A percentile compares a stretch with the other conserved stretches of the same genome.
phyloP scores from a whole-genome alignment of 2,329 filamentous ascomycete genomes.

The Paecilomyces sp. region DNA sequence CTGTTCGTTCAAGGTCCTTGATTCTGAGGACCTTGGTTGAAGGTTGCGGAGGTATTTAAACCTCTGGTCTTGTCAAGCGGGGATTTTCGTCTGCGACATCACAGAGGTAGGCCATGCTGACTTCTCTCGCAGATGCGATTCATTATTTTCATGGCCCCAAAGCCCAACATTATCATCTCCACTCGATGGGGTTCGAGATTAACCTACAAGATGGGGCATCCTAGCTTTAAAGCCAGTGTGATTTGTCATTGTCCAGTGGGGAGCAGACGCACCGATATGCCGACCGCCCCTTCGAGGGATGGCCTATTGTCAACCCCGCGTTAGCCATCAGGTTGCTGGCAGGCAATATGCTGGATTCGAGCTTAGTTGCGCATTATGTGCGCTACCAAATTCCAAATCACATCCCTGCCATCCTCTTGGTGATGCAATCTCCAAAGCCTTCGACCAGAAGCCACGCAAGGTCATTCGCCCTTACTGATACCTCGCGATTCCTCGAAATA shows the following conservation, averaged over 20 bases:
- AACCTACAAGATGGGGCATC: background rate
- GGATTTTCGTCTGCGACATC: background rate
- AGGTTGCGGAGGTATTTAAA: constrained; percentile 17
- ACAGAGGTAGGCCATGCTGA: background rate
- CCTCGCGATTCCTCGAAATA: too few species aligned
- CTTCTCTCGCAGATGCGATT: background rate
- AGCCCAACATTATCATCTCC: background rate
- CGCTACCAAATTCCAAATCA: too few species aligned
- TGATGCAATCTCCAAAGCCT: too few species aligned
- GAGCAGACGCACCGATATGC: background rate
- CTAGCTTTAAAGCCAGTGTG: background rate
- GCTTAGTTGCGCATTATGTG: background rate
- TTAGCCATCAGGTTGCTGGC: background rate
- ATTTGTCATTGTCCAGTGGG: background rate
- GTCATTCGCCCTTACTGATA: too few species aligned
- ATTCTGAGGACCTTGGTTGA: constrained; percentile 14
- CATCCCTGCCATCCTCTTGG: too few species aligned
- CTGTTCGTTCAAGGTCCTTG: constrained; percentile 18
- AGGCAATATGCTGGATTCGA: background rate
- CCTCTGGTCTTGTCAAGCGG: background rate
- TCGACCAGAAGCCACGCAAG: too few species aligned
- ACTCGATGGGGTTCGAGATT: background rate
- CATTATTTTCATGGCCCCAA: background rate
- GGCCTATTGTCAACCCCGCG: background rate
- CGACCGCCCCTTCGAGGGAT: background rate